These are phyloP conservation scores for Corymbia citriodora DNA, from an alignment of 441 rosid genomes.

Conservation along the genomic window DNA sequence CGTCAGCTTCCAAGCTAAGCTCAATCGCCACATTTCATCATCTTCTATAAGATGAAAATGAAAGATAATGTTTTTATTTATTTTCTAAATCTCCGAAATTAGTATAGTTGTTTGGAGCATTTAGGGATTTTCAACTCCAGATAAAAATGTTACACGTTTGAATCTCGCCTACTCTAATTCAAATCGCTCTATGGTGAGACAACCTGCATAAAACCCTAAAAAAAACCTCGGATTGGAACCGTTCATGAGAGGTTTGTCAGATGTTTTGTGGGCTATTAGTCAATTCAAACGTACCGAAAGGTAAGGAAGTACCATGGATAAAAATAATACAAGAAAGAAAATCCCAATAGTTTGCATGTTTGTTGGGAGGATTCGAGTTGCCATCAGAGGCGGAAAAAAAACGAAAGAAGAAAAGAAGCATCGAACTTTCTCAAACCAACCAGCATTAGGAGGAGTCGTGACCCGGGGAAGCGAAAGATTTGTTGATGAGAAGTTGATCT, in stretches of 20 bases:
- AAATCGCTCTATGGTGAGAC: not conserved
- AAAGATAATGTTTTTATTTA: not conserved
- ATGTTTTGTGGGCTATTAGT: not conserved
- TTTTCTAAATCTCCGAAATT: not conserved
- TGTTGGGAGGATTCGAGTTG: not conserved
- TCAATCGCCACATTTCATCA: not conserved
- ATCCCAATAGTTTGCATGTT: not conserved
- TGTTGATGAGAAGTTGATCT: not conserved
- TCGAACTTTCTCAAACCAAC: not conserved
- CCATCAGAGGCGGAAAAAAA: not conserved
- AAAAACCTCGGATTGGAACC: not conserved
- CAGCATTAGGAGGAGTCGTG: not conserved
- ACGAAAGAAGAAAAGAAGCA: not conserved
- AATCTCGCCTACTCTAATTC: not conserved
- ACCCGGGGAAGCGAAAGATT: not conserved
- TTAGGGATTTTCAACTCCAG: not conserved
- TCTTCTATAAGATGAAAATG: not conserved
- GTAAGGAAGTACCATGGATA: not conserved
- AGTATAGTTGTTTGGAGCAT: not conserved
- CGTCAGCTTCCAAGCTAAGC: not conserved
- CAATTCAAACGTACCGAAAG: not conserved
- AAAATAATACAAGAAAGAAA: not conserved
- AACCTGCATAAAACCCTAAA: not conserved
- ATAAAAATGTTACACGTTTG: fast-evolving
- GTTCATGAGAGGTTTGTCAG: not conserved